A percentile compares a stretch with the other conserved stretches of the same genome.
These are phyloP conservation scores for Globisporangium cylindrosporum DNA, from an alignment of 352 stramenopile species.

Conservation along the genomic window DNA sequence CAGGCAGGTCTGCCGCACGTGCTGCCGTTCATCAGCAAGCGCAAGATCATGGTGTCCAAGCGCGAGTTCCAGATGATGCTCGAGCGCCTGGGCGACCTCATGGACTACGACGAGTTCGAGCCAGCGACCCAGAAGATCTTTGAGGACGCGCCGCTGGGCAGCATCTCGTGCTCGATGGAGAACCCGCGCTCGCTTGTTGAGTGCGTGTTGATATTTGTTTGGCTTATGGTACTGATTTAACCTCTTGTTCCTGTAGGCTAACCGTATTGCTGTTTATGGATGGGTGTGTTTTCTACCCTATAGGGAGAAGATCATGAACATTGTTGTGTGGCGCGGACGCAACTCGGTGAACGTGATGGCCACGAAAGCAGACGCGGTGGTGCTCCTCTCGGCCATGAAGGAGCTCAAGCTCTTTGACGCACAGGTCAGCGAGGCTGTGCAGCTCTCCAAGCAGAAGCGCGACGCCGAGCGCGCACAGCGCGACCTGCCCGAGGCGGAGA, in stretches of 20 bases:
- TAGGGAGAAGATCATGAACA: slow-evolving; percentile 80
- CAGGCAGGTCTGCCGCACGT: slow-evolving; percentile 84
- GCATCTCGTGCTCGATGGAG: slow-evolving; percentile 71
- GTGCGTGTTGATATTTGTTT: slow-evolving; percentile 34
- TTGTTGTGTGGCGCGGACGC: slow-evolving; percentile 82
- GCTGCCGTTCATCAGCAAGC: slow-evolving; percentile 76
- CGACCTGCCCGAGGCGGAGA: slow-evolving; percentile 14
- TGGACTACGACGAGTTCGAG: slow-evolving; percentile 85
- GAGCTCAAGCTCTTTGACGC: slow-evolving; percentile 75
- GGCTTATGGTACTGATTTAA: neutral
- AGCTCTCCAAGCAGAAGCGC: slow-evolving; percentile 46
- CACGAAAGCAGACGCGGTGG: slow-evolving; percentile 72
- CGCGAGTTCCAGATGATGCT: slow-evolving; percentile 86
- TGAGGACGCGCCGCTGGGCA: slow-evolving; percentile 62
- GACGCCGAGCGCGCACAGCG: slow-evolving; percentile 41
- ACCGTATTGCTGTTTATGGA: neutral
- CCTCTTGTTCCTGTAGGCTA: neutral
- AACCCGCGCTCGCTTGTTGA: slow-evolving; percentile 60
- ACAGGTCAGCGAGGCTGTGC: slow-evolving; percentile 37
- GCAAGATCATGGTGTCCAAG: slow-evolving; percentile 57
- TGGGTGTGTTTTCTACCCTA: slow-evolving; percentile 15
- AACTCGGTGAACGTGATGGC: slow-evolving; percentile 88
- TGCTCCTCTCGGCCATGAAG: slow-evolving; percentile 82
- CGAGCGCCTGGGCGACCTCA: slow-evolving; percentile 73
- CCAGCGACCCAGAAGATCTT: slow-evolving; percentile 44